Percentiles rank a stretch among this genome's conserved stretches.
Evolutionary conservation across 2,329 filamentous ascomycete species (phyloP).

Genomic region (Aspergillus terreus): DNA sequence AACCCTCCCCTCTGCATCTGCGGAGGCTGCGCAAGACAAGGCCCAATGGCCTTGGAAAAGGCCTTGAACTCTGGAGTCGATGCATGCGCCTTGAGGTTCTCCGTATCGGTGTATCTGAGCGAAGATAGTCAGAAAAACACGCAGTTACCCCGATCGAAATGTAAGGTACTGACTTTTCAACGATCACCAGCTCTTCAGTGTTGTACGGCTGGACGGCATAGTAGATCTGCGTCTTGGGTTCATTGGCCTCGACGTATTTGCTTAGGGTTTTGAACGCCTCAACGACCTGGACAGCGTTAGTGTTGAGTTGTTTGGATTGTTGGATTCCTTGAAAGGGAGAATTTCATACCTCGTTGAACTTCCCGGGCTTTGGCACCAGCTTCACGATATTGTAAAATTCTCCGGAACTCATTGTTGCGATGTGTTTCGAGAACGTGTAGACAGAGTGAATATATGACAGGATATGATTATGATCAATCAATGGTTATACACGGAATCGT

Average conservation of each 20-base stretch:
- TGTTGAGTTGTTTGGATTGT: not conserved
- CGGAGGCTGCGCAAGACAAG: conserved; percentile 11
- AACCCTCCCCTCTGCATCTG: conserved; percentile 14
- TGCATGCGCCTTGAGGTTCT: conserved; percentile 15
- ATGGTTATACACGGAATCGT: too few species aligned
- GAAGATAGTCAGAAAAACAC: not conserved
- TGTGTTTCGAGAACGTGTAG: not conserved
- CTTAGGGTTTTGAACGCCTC: conserved; percentile 16
- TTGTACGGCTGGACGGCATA: conserved; percentile 14
- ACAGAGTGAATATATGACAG: too few species aligned
- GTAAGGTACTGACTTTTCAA: conserved; percentile 16
- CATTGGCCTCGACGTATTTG: conserved; percentile 13
- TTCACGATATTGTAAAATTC: conserved; percentile 19
- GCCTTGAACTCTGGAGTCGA: conserved; percentile 13
- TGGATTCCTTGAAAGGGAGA: not conserved
- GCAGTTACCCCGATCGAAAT: not conserved
- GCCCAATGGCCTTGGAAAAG: conserved; percentile 13
- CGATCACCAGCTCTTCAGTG: conserved; percentile 15
- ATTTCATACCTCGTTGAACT: conserved; percentile 14
- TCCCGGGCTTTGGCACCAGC: conserved; percentile 18
- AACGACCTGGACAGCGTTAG: conserved; percentile 7
- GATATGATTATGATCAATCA: too few species aligned
- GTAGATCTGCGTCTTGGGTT: conserved; percentile 20
- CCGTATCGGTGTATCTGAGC: conserved; percentile 14
- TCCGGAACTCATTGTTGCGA: conserved; percentile 7